These are phyloP conservation scores for Candida hungchunana DNA, from an alignment of 805 yeast species.

Conservation along the genomic window DNA sequence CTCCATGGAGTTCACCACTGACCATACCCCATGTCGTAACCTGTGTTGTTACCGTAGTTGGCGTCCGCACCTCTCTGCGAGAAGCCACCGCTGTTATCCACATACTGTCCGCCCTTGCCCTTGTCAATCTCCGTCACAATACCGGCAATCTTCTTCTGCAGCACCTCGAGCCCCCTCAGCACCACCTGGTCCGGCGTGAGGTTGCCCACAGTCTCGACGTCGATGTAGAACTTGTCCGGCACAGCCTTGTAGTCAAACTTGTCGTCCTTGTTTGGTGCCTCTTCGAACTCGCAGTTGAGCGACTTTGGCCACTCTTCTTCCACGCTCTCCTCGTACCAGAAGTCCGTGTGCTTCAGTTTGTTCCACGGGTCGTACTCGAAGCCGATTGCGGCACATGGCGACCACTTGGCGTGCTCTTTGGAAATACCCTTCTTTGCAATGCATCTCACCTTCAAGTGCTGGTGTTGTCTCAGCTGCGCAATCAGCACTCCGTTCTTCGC, in stretches of 20 bases:
- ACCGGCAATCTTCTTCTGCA: slow-evolving; percentile 88
- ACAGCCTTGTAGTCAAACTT: slow-evolving; percentile 79
- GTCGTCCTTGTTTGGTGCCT: slow-evolving; percentile 85
- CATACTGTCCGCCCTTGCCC: slow-evolving; percentile 7
- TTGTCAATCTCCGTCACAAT: slow-evolving; percentile 65
- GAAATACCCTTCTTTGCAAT: slow-evolving; percentile 97
- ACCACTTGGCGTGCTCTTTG: slow-evolving; percentile 98
- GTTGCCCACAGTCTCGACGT: slow-evolving; percentile 89
- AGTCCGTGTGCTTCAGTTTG: slow-evolving; percentile 91
- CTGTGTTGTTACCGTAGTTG: not conserved
- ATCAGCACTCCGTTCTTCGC: slow-evolving; percentile 81
- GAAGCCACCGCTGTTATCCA: slow-evolving; percentile 1
- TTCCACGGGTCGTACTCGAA: slow-evolving; percentile 99
- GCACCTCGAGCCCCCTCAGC: slow-evolving; percentile 72
- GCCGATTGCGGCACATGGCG: slow-evolving; percentile 92
- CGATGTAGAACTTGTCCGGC: slow-evolving; percentile 79
- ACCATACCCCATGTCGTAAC: not conserved
- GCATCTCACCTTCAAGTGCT: slow-evolving; percentile 83
- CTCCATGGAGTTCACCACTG: not conserved
- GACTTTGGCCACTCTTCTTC: slow-evolving; percentile 92
- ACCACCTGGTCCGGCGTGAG: slow-evolving; percentile 89
- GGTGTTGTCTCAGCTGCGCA: slow-evolving; percentile 88
- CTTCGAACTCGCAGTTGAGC: slow-evolving; percentile 91
- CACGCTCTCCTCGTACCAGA: slow-evolving; percentile 90
- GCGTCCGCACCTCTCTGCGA: not conserved